A percentile compares a stretch with the other conserved stretches of the same genome.
These are phyloP conservation scores for Phialophora verrucosa DNA, from an alignment of 2,329 filamentous ascomycete species.

Conservation along the genomic window DNA sequence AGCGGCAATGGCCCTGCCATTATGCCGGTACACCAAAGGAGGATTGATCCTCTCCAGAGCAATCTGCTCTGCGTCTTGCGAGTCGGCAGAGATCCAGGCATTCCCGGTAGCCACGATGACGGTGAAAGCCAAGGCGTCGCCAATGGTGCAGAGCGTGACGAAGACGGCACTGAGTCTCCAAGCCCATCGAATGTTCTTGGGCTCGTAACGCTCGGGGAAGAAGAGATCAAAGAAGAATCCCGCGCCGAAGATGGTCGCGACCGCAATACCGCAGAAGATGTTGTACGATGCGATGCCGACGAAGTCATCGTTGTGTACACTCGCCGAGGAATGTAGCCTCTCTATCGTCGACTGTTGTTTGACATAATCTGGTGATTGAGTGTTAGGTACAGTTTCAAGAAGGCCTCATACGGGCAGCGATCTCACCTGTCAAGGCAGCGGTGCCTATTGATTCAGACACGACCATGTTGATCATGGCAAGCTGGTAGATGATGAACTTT, in stretches of 20 bases:
- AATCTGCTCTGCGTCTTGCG: slow-evolving; percentile 39
- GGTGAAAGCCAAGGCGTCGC: slow-evolving; percentile 57
- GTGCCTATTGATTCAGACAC: slow-evolving; percentile 64
- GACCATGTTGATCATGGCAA: slow-evolving; percentile 64
- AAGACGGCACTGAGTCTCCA: slow-evolving; percentile 61
- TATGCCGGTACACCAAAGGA: slow-evolving; percentile 54
- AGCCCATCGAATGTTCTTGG: slow-evolving; percentile 54
- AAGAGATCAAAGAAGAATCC: slow-evolving; percentile 68
- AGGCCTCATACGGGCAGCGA: neutral
- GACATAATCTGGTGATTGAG: slow-evolving; percentile 54
- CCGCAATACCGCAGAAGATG: slow-evolving; percentile 63
- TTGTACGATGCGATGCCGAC: slow-evolving; percentile 63
- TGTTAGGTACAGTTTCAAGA: slow-evolving; percentile 7
- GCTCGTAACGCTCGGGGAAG: slow-evolving; percentile 63
- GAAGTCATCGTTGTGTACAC: slow-evolving; percentile 62
- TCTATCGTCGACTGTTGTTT: slow-evolving; percentile 59
- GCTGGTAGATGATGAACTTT: slow-evolving; percentile 66
- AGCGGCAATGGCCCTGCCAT: slow-evolving; percentile 57
- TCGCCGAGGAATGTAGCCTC: slow-evolving; percentile 47
- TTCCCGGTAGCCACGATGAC: slow-evolving; percentile 56
- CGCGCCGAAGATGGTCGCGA: slow-evolving; percentile 63
- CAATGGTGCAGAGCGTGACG: slow-evolving; percentile 55
- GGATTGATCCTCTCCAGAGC: slow-evolving; percentile 41
- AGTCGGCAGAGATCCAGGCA: slow-evolving; percentile 53
- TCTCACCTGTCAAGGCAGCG: slow-evolving; percentile 58